Evolutionary conservation across 805 yeast genomes (phyloP).

Genomic region (Blastobotrys parvus): DNA sequence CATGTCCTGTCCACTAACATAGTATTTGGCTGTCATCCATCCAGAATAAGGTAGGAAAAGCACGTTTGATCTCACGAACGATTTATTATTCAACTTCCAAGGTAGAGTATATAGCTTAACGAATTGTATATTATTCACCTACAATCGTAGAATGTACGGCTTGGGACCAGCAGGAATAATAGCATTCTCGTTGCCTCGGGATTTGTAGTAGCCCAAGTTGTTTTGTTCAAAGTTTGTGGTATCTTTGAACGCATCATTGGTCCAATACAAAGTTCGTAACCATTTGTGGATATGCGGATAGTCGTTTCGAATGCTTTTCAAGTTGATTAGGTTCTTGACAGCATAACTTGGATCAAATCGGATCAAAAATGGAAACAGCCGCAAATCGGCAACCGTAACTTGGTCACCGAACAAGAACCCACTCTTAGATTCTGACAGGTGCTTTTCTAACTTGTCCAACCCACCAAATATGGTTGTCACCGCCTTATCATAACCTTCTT

Average conservation of each 20-base stretch:
- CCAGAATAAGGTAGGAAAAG: too few species aligned
- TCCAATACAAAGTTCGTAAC: constrained; percentile 81
- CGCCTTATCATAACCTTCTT: constrained; percentile 69
- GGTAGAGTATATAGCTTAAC: too few species aligned
- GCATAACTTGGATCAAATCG: constrained; percentile 91
- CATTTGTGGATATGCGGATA: constrained; percentile 75
- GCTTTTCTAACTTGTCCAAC: constrained; percentile 60
- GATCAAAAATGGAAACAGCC: constrained; percentile 78
- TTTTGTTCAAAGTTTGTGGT: constrained; percentile 87
- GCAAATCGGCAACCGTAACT: constrained; percentile 84
- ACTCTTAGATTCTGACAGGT: constrained; percentile 38
- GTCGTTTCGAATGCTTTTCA: constrained; percentile 67
- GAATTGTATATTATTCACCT: background rate
- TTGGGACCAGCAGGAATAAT: constrained; percentile 87
- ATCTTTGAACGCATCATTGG: constrained; percentile 55
- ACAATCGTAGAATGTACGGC: constrained; percentile 56
- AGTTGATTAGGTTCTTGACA: constrained; percentile 90
- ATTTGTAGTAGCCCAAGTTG: constrained; percentile 82
- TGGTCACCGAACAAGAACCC: constrained; percentile 50
- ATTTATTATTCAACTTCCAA: too few species aligned
- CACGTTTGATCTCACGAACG: too few species aligned
- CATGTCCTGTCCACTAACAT: too few species aligned
- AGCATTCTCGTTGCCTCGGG: constrained; percentile 70
- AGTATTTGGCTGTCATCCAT: too few species aligned
- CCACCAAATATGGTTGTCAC: constrained; percentile 54